A percentile compares a stretch with the other conserved stretches of the same genome.
Conservation (phyloP, 75 land plant species). For the Ceratopteris richardii region DNA sequence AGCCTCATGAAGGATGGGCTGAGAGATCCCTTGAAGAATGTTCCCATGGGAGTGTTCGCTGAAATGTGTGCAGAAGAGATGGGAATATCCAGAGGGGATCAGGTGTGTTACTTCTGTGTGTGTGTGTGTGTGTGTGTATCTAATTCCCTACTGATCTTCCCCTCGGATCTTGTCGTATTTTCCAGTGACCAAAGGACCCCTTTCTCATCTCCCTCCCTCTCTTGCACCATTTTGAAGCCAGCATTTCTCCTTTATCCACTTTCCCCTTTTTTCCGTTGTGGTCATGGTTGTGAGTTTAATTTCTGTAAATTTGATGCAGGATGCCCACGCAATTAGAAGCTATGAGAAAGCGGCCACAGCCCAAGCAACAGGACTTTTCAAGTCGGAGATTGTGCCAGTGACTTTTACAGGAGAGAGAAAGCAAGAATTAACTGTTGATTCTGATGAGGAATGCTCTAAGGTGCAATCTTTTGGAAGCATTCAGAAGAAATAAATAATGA, state of each 20-base stretch:
- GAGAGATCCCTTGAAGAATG: conserved; percentile 14
- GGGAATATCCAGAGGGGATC: conserved; percentile 25
- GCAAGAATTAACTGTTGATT: conserved; percentile 4
- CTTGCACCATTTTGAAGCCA: too few species aligned
- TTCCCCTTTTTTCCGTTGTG: not conserved
- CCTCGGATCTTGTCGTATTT: too few species aligned
- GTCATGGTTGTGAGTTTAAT: too few species aligned
- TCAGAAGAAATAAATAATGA: not conserved
- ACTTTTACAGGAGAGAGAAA: conserved; percentile 16
- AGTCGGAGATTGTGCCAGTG: conserved; percentile 23
- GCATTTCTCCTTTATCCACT: too few species aligned
- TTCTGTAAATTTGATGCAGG: conserved; percentile 11
- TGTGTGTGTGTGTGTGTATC: too few species aligned
- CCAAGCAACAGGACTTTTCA: conserved; percentile 21
- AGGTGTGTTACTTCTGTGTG: conserved; percentile 6
- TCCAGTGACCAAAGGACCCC: too few species aligned
- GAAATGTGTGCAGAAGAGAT: conserved; percentile 30
- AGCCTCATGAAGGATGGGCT: conserved; percentile 26
- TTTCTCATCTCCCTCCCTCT: too few species aligned
- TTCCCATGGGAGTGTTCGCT: conserved; percentile 26
- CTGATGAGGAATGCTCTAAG: conserved; percentile 31
- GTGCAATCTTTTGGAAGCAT: not conserved
- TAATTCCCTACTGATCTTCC: too few species aligned
- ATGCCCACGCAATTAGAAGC: conserved; percentile 31
- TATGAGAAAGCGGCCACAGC: conserved; percentile 26